Conservation (phyloP, 2,329 filamentous ascomycete species). For the Nothopassalora personata region DNA sequence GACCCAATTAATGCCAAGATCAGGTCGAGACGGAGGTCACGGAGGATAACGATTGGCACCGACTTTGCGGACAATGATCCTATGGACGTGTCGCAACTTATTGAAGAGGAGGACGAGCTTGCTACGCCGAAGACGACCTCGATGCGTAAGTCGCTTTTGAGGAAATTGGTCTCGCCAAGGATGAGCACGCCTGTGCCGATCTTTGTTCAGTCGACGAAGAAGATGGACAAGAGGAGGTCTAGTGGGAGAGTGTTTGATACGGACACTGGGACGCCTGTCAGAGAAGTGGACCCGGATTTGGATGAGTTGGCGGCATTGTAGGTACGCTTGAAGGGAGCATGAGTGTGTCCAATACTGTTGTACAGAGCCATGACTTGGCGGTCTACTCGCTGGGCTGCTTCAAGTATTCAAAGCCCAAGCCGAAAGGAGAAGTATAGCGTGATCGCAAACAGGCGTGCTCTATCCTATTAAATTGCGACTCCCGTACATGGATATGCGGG, state of each 20-base stretch:
- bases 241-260: neutral
- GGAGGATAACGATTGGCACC: neutral
- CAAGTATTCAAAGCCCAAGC: no score
- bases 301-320: slow-evolving; percentile 15
- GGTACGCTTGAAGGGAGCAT: neutral
- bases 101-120: slow-evolving; percentile 4
- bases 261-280: slow-evolving; percentile 13
- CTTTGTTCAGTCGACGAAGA: slow-evolving; percentile 3
- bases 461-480: no score
- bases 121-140: slow-evolving; percentile 6
- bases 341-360: neutral
- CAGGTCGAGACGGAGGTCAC: neutral
- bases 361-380: neutral
- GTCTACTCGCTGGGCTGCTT: neutral
- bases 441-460: no score
- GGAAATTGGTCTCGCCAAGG: slow-evolving; percentile 4
- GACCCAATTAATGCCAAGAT: neutral
- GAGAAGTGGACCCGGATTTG: slow-evolving; percentile 16
- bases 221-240: slow-evolving; percentile 2
- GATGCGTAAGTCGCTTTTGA: slow-evolving; percentile 9
- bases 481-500: no score
- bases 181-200: slow-evolving; percentile 1
- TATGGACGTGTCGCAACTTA: slow-evolving; percentile 1
- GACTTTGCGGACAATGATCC: neutral
- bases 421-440: no score